phyloP scores from a whole-genome alignment of 2,329 filamentous ascomycete genomes.

The Sordariomycetes sp. region DNA sequence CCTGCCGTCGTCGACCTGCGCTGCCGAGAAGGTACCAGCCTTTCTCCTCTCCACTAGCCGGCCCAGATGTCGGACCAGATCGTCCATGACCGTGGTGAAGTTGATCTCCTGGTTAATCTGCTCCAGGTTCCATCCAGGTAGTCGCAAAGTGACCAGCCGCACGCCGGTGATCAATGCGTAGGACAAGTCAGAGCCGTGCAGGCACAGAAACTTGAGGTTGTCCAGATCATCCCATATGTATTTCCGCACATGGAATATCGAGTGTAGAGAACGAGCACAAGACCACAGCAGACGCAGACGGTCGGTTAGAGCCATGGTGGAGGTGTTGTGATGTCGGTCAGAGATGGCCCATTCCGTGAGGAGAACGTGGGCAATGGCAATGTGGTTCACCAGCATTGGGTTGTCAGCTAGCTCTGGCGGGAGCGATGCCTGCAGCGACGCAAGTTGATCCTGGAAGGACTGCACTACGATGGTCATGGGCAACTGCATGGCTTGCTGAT shows the following conservation, averaged over 20 bases:
- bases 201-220: slow-evolving; percentile 29
- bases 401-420: slow-evolving; percentile 10
- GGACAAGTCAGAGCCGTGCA: slow-evolving; percentile 36
- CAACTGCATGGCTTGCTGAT: slow-evolving; percentile 21
- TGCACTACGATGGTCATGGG: slow-evolving; percentile 31
- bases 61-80: slow-evolving; percentile 18
- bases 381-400: slow-evolving; percentile 27
- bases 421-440: slow-evolving; percentile 25
- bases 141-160: slow-evolving; percentile 33
- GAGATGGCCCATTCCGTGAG: slow-evolving; percentile 36
- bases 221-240: slow-evolving; percentile 15
- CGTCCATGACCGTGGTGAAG: slow-evolving; percentile 12
- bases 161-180: slow-evolving; percentile 36
- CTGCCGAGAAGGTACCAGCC: slow-evolving; percentile 12
- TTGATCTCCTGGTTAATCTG: slow-evolving; percentile 10
- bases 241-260: slow-evolving; percentile 29
- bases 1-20: slow-evolving; percentile 5
- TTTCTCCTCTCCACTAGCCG: slow-evolving; percentile 18
- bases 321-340: slow-evolving; percentile 20
- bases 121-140: slow-evolving; percentile 35
- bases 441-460: slow-evolving; percentile 33
- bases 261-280: slow-evolving; percentile 29
- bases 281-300: slow-evolving; percentile 36
- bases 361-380: slow-evolving; percentile 34
- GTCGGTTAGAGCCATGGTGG: slow-evolving; percentile 23